Evolutionary conservation across 148 eudicot species (phyloP), one percentile per base, ranked within the genome.

Genomic region (Polygonum maritimum): DNA sequence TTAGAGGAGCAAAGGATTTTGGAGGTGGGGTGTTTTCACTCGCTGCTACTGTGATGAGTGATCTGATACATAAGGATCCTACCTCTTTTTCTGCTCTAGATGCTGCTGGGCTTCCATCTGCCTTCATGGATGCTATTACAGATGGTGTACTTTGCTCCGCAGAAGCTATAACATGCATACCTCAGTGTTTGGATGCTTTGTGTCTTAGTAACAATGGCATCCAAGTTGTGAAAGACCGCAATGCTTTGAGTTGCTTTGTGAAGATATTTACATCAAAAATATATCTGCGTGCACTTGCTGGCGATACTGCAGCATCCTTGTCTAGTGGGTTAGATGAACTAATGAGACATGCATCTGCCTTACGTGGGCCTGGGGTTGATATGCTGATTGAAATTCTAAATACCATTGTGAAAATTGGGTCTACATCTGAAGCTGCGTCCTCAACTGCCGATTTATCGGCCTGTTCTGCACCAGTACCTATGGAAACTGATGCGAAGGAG

Each of bases 21-120:
- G 98, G 98, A 65, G 98, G 98, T 75, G 97, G 97, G 55, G 96
- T 95, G 48, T 95, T 95, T 79, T 88, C 94, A 47, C 97, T 95
- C 76, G 97, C 98, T 55, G 96, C 97, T 39, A 89, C 91, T 80
- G 97, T 90, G 31, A 89, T 90, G 96, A 86, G 96, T 84, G 98
- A 95, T 86, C 87, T 95, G 73, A 95, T 95, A 76, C 98, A 92
- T 75, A 95, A 92, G 79, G 97, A 95, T 79, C 98, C 97, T 33
- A 95, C 98, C n/a, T 92, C 97, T 75, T 95, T 85, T 73, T 70
- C 96, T 57, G 85, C 89, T 52, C 75, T 95, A 79, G 97, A 95
- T 83, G 88, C 93, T 52, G 98, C 96, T 86, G 89, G 89, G 79
- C 88, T 95, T 73, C 97, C 96, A 39, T 84, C 96, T 79, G 91